Percentiles rank a stretch among this genome's conserved stretches.
Conservation (phyloP, 257 asterid species). For the Penstemon eatonii region DNA sequence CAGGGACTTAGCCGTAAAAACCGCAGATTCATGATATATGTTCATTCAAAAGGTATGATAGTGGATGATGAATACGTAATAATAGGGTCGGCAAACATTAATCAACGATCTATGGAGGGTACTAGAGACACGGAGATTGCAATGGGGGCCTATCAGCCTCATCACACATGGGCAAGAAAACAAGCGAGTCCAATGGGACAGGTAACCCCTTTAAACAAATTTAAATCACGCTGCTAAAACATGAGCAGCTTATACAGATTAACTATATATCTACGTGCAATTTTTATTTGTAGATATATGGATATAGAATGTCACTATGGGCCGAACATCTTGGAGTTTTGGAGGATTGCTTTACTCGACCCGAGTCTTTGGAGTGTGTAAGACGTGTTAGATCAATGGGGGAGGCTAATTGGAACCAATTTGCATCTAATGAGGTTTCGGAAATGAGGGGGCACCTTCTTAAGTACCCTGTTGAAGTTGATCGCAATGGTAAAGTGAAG, state of each 20-base stretch:
- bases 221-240: not conserved
- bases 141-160: conserved; percentile 97
- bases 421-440: conserved; percentile 59
- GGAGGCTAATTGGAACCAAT: conserved; percentile 81
- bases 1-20: conserved; percentile 77
- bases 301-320: conserved; percentile 97
- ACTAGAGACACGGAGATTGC: conserved; percentile 94
- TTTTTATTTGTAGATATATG: conserved; percentile 57
- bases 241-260: not conserved
- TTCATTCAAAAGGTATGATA: conserved; percentile 95
- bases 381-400: conserved; percentile 77
- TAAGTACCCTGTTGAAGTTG: conserved; percentile 88
- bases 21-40: conserved; percentile 96
- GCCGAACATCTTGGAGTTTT: conserved; percentile 89
- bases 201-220: conserved; percentile 43
- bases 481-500: conserved; percentile 72
- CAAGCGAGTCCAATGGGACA: conserved; percentile 75
- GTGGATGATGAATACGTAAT: conserved; percentile 92
- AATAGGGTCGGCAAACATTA: conserved; percentile 90
- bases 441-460: conserved; percentile 92
- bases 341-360: conserved; percentile 79
- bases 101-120: conserved; percentile 96
- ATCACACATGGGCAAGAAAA: conserved; percentile 80
- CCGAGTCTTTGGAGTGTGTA: conserved; percentile 88
- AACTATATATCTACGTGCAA: conserved; percentile 21